Base-by-base conservation (phyloP, 2,329 filamentous ascomycete species). In the Drechslerella coelobrocha region DNA sequence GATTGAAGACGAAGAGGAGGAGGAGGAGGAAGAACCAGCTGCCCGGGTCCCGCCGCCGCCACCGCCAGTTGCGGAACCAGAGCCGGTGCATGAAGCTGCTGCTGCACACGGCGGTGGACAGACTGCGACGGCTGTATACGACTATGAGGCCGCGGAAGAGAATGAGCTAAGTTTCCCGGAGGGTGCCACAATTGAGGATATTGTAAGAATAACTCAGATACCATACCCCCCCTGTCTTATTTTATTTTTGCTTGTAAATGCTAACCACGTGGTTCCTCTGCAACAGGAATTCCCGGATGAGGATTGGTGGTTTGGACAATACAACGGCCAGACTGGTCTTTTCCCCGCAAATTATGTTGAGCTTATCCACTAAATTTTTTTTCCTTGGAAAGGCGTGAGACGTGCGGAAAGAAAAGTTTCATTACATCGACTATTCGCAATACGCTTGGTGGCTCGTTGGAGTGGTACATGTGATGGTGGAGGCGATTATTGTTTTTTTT, bases 221-320 rank as follows among this genome's bases (percentile, higher is more conserved):
- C 43, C 23, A 19, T 19, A 37, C 48, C 17, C 43, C 14, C 26
- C 47, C 48, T 53, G 29, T 21, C 5, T 26, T 63, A 14, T 34
- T 14, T 4, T 14, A 14, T 10, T 39, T 3, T 26, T n/a, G 50
- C 8, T 31, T 55, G n/a, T 10, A 9, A 24, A 24, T 17, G 14
- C 26, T 52, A 52, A 51, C 47, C 14, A 7, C 9, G 48, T 34
- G 23, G 17, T 51, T 34, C 61, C 10, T 45, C 50, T 27, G 19
- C 24, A 43, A 19, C 75, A 89, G 88, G 91, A 97, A 82, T 97
- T 97, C 80, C 94, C 94, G 1, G 94, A 97, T 76, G 93, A 97
- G 74, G 94, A 99, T 78, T 99, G 94, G 94, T 99, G 94, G 94
- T 89, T 93, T 76, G 94, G 94, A 66, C 87, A 90, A 76, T 95